A percentile compares a stretch with the other conserved stretches of the same genome.
phyloP scores from a whole-genome alignment of 208 protist genomes.

The Crithidia acanthocephali region DNA sequence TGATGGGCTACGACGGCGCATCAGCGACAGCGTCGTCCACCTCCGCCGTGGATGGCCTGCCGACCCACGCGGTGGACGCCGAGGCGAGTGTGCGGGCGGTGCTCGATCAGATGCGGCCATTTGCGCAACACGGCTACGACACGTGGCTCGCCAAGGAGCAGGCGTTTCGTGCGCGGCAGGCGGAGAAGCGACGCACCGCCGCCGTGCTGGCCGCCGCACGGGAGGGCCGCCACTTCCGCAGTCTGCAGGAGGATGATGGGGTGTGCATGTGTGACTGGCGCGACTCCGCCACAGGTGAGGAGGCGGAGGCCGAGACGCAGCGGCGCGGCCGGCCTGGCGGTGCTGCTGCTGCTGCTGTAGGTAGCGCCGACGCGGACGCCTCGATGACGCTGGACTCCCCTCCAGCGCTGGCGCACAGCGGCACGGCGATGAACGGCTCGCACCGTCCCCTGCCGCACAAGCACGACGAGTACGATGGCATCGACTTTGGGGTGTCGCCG shows the following conservation, averaged over 20 bases:
- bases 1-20: constrained; percentile 33
- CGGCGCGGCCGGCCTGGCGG: neutral
- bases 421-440: neutral
- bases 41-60: neutral
- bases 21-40: neutral
- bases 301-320: constrained; percentile 1
- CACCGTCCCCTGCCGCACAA: neutral
- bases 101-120: constrained; percentile 37
- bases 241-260: constrained; percentile 20
- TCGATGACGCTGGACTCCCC: constrained; percentile 4
- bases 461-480: neutral
- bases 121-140: constrained; percentile 41
- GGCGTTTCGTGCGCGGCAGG: constrained; percentile 15
- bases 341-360: neutral
- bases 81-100: constrained; percentile 34
- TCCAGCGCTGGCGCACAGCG: neutral
- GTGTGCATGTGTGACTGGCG: constrained; percentile 32
- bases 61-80: neutral
- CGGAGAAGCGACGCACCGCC: constrained; percentile 4
- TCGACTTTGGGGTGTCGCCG: constrained; percentile 21
- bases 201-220: constrained; percentile 15
- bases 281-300: constrained; percentile 7
- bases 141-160: constrained; percentile 41
- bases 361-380: neutral
- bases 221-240: constrained; percentile 21